Conservation (phyloP, 2,329 filamentous ascomycete species). For the Neurospora crassa region DNA sequence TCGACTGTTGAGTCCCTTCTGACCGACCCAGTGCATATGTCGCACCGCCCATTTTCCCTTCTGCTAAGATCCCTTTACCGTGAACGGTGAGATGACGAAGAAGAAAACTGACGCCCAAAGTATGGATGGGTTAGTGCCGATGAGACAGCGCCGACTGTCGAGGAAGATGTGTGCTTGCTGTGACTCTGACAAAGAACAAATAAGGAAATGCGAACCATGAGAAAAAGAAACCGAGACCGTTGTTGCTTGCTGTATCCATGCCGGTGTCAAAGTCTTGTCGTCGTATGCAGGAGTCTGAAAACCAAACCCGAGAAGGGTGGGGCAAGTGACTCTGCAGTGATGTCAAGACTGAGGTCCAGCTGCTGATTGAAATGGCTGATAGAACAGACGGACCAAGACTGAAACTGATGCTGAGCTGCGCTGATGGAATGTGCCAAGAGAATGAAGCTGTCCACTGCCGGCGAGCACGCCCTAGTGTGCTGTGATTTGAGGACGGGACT, state of each 20-base stretch:
- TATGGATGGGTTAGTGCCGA: not conserved
- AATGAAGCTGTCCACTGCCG: not conserved
- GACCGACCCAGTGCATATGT: not conserved
- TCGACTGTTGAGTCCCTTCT: not conserved
- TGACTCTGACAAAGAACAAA: not conserved
- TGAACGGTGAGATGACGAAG: not conserved
- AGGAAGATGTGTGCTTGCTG: not conserved
- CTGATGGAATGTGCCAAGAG: not conserved
- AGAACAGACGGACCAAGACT: not conserved
- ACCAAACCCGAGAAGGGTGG: not conserved
- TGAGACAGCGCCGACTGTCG: not conserved
- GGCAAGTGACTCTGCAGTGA: not conserved
- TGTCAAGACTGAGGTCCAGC: not conserved
- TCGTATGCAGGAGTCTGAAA: not conserved
- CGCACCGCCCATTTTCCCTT: not conserved
- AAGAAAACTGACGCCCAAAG: not conserved
- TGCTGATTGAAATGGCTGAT: not conserved
- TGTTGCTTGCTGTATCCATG: not conserved
- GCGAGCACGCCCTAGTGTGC: no score
- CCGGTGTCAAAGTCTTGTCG: not conserved
- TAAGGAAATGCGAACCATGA: not conserved
- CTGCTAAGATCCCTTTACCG: not conserved
- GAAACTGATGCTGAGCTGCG: not conserved
- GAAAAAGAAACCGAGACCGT: not conserved
- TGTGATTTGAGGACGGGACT: no score